Evolutionary conservation across 2,329 filamentous ascomycete genomes (phyloP).

Genomic region (Verticillium klebahnii): DNA sequence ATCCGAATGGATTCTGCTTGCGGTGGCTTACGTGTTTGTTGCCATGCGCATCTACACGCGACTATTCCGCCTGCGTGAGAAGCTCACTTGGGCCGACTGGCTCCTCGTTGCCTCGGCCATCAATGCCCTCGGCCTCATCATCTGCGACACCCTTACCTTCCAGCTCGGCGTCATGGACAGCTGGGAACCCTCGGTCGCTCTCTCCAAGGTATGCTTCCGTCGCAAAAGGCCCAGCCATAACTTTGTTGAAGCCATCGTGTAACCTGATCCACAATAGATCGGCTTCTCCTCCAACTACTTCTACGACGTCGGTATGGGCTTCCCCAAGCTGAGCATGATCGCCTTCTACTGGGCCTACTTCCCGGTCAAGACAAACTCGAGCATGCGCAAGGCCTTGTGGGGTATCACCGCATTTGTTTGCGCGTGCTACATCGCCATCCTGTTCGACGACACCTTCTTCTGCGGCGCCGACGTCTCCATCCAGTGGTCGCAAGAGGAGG

Average conservation of each 20-base stretch:
- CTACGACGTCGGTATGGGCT: constrained; percentile 30
- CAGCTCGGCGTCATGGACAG: constrained; percentile 24
- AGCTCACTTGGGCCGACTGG: constrained; percentile 22
- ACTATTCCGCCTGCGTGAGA: constrained; percentile 22
- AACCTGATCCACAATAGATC: constrained; percentile 15
- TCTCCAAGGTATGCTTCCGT: constrained; percentile 21
- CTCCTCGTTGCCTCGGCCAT: constrained; percentile 22
- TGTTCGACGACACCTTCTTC: constrained; percentile 29
- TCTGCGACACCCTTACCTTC: constrained; percentile 28
- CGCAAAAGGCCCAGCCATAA: too few species aligned
- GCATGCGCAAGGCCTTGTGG: constrained; percentile 22
- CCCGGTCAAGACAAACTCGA: constrained; percentile 15
- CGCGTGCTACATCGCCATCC: constrained; percentile 22
- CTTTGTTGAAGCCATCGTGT: too few species aligned
- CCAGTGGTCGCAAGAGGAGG: constrained; percentile 29
- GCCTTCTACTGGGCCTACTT: constrained; percentile 31
- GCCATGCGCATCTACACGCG: constrained; percentile 25
- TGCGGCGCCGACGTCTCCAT: constrained; percentile 26
- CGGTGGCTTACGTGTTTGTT: constrained; percentile 20
- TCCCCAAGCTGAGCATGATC: constrained; percentile 29
- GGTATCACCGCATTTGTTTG: constrained; percentile 25
- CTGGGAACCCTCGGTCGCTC: constrained; percentile 21
- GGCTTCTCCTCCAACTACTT: constrained; percentile 30
- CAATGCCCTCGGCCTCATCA: constrained; percentile 25
- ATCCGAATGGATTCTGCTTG: constrained; percentile 27